Evolutionary conservation across 2,329 filamentous ascomycete species (phyloP).

Genomic region (Xylariomycetidae sp.): DNA sequence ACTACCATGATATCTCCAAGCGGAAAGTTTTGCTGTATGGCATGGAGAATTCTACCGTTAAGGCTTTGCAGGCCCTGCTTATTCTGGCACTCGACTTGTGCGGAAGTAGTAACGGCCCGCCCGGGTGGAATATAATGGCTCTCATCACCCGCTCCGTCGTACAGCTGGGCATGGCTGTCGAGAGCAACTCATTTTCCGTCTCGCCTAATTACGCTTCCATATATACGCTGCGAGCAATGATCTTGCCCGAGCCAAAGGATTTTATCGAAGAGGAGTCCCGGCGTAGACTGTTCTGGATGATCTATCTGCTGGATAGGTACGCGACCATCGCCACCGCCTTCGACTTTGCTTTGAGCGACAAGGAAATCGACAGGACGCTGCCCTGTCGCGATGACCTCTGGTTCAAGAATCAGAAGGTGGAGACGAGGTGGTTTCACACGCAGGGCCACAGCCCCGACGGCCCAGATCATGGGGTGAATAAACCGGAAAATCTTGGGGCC

Average conservation of each 20-base stretch:
- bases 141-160: constrained; percentile 85
- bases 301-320: constrained; percentile 85
- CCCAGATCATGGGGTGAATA: constrained; percentile 60
- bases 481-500: constrained; percentile 76
- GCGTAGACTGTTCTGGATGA: constrained; percentile 87
- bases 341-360: constrained; percentile 84
- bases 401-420: constrained; percentile 75
- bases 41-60: constrained; percentile 84
- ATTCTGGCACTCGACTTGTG: constrained; percentile 82
- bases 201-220: constrained; percentile 80
- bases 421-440: constrained; percentile 75
- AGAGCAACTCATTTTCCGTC: constrained; percentile 73
- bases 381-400: constrained; percentile 87
- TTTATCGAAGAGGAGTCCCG: constrained; percentile 89
- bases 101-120: constrained; percentile 82
- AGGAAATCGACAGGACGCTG: constrained; percentile 80
- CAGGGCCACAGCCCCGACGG: constrained; percentile 37
- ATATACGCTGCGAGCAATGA: constrained; percentile 81
- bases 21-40: constrained; percentile 83
- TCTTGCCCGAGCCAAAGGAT: constrained; percentile 74
- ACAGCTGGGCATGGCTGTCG: constrained; percentile 79
- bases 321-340: constrained; percentile 89
- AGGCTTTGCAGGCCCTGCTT: constrained; percentile 79
- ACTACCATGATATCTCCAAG: constrained; percentile 78
- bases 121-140: constrained; percentile 88